Percentiles rank a stretch among this genome's conserved stretches.
Conservation (phyloP, 2,329 filamentous ascomycete species). For the Chrysoporthe deuterocubensis region DNA sequence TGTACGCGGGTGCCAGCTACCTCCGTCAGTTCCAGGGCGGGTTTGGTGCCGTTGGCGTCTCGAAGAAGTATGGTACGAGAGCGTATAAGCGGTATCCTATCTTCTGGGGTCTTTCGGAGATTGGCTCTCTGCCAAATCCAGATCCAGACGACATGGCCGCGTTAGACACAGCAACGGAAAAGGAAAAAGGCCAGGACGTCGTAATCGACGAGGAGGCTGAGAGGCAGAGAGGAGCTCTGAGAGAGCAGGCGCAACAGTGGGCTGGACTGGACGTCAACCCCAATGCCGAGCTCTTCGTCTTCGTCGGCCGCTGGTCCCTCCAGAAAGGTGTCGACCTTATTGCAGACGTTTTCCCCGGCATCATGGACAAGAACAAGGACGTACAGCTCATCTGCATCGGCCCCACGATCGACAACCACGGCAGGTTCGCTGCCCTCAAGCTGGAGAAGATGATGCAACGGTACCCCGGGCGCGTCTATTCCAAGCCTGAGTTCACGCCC, state of each 20-base stretch:
- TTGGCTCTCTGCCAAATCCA: slow-evolving; percentile 65
- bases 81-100: slow-evolving; percentile 64
- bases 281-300: slow-evolving; percentile 68
- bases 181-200: slow-evolving; percentile 43
- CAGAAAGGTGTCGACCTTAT: slow-evolving; percentile 71
- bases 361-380: slow-evolving; percentile 61
- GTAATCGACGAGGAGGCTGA: slow-evolving; percentile 10
- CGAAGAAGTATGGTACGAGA: slow-evolving; percentile 62
- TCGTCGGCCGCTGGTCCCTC: slow-evolving; percentile 71
- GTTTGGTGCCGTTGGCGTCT: slow-evolving; percentile 67
- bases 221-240: slow-evolving; percentile 50
- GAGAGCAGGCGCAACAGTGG: slow-evolving; percentile 69
- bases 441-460: slow-evolving; percentile 65
- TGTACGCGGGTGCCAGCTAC: slow-evolving; percentile 63
- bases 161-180: slow-evolving; percentile 50
- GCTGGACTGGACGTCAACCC: slow-evolving; percentile 65
- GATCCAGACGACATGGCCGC: slow-evolving; percentile 65
- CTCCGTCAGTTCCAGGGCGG: slow-evolving; percentile 67
- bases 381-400: slow-evolving; percentile 66
- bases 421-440: slow-evolving; percentile 68
- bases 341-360: slow-evolving; percentile 65
- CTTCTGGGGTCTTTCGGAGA: slow-evolving; percentile 65
- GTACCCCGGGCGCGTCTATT: slow-evolving; percentile 68
- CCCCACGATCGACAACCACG: slow-evolving; percentile 68
- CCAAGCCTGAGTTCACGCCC: slow-evolving; percentile 70